Evolutionary conservation across 768 basidiomycete species (phyloP), one percentile per base, ranked within the genome.

Genomic region (Mycena alexandri): DNA sequence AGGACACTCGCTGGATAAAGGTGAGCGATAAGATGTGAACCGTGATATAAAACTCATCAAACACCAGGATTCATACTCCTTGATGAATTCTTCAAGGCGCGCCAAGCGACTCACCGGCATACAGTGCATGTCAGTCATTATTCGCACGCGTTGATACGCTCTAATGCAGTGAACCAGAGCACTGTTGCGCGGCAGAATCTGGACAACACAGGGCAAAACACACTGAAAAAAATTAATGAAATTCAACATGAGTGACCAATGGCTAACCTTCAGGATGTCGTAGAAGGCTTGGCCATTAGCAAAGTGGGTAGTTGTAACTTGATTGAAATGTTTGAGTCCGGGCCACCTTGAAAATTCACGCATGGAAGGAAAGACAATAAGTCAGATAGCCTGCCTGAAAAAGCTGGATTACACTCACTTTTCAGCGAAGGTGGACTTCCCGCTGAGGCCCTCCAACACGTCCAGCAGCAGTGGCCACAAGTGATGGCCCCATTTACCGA

Each of bases 251-350:
- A 36, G 16, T 17, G 21, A 34, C 12, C 7, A n/a, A 14, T 16
- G n/a, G 22, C 58, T 9, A 63, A 74, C 74, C 75, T 78, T 76
- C 8, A 77, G 41, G 36, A 74, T 76, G 57, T 78, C 65, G 33
- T 75, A 75, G 53, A 73, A 76, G 6, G 61, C 61, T 44, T 78
- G 71, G 19, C 78, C 76, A 59, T 79, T 76, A 13, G 74, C 71
- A 63, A 74, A 77, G 11, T 71, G 63, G 36, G 69, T 69, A 3
- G 74, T 77, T 14, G 75, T 73, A 29, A 79, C 70, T 25, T 61
- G 47, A 33, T 75, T 71, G 61, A 77, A 77, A 57, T 78, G 75
- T 48, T 78, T 77, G 34, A 79, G 68, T 42, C 50, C 50, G 13
- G 61, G 67, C 76, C 77, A 79, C 17, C 61, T 63, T 46, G 78